Evolutionary conservation across 2,329 filamentous ascomycete genomes (phyloP).

Genomic region (Alternaria arbusti): DNA sequence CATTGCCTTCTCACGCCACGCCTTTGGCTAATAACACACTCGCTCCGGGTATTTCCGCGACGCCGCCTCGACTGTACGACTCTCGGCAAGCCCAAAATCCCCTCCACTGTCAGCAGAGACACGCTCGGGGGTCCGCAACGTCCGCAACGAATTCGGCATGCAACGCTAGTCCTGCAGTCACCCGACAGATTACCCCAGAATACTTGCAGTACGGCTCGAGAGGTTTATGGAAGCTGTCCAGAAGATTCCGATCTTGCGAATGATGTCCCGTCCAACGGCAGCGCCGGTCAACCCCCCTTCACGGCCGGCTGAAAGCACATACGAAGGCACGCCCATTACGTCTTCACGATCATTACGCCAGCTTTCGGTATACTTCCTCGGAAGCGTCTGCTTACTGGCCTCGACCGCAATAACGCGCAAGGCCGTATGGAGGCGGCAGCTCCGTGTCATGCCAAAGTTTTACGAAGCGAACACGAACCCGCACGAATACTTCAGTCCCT

Average conservation of each 20-base stretch:
- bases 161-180: conserved; percentile 26
- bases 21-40: not conserved
- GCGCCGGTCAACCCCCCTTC: conserved; percentile 24
- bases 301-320: conserved; percentile 23
- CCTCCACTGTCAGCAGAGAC: not conserved
- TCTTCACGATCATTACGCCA: conserved; percentile 65
- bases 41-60: not conserved
- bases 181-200: conserved; percentile 16
- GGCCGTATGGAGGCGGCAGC: conserved; percentile 68
- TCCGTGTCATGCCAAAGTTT: conserved; percentile 70
- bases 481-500: conserved; percentile 63
- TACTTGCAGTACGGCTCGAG: conserved; percentile 11
- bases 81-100: not conserved
- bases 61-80: not conserved
- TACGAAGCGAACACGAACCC: conserved; percentile 66
- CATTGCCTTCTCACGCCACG: conserved; percentile 10
- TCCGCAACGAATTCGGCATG: conserved; percentile 26
- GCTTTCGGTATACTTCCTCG: conserved; percentile 74
- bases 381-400: conserved; percentile 75
- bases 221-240: conserved; percentile 29
- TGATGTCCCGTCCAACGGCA: conserved; percentile 31
- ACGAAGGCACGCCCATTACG: conserved; percentile 44
- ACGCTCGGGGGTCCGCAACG: conserved; percentile 25
- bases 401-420: conserved; percentile 70
- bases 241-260: conserved; percentile 28